Evolutionary conservation across 495 filamentous ascomycete genomes (phyloP).

Genomic region (Daldinia vernicosa): DNA sequence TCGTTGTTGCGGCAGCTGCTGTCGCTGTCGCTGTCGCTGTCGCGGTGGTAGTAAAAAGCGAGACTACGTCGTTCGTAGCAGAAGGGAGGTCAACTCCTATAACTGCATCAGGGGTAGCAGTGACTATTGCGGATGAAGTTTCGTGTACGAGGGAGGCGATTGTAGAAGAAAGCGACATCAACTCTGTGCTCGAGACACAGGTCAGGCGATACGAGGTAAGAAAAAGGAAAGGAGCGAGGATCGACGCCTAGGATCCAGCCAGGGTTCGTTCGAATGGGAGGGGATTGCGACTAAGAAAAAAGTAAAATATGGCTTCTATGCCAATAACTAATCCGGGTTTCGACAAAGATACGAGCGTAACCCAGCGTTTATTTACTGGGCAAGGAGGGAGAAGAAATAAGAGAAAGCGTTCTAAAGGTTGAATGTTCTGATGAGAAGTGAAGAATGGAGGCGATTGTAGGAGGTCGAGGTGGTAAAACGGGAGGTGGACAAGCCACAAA

Average conservation of each 20-base stretch:
- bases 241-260: slow-evolving; percentile 42
- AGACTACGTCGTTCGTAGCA: slow-evolving; percentile 44
- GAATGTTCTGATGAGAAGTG: slow-evolving; percentile 9
- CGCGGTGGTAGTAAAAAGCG: slow-evolving; percentile 43
- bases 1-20: slow-evolving; percentile 36
- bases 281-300: slow-evolving; percentile 15
- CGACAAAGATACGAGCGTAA: slow-evolving; percentile 7
- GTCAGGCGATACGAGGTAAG: slow-evolving; percentile 6
- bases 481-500: slow-evolving; percentile 37
- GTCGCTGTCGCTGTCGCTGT: slow-evolving; percentile 50
- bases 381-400: slow-evolving; percentile 18
- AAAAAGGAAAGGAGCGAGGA: slow-evolving; percentile 30
- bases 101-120: slow-evolving; percentile 38
- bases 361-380: slow-evolving; percentile 6
- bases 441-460: slow-evolving; percentile 13
- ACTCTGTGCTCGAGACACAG: slow-evolving; percentile 27
- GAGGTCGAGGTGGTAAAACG: slow-evolving; percentile 18
- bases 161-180: slow-evolving; percentile 43
- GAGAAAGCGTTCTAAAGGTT: slow-evolving; percentile 10
- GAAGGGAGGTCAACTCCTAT: slow-evolving; percentile 45
- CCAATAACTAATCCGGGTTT: slow-evolving; percentile 5
- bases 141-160: slow-evolving; percentile 25
- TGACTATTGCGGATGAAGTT: slow-evolving; percentile 40
- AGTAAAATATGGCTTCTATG: slow-evolving; percentile 1
- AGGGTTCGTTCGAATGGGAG: slow-evolving; percentile 35